These are phyloP conservation scores for Sorghum bicolor DNA, from an alignment of 176 grass and related monocot genomes.

Conservation along the genomic window DNA sequence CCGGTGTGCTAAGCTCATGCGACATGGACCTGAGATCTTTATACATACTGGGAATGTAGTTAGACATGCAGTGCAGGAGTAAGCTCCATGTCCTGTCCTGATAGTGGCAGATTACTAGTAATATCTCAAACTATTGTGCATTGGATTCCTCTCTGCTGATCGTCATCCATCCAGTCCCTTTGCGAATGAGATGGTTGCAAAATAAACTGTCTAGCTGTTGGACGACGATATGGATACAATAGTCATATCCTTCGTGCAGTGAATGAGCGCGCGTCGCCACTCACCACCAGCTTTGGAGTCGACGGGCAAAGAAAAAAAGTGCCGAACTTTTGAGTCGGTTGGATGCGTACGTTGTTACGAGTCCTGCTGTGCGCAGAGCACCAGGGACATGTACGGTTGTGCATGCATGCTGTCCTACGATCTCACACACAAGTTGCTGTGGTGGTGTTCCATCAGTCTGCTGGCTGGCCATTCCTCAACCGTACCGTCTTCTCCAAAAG, in stretches of 20 bases:
- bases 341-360: not conserved
- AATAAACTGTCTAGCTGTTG: not conserved
- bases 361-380: not conserved
- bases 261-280: not conserved
- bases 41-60: not conserved
- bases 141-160: not conserved
- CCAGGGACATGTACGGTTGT: not conserved
- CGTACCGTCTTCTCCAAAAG: not conserved
- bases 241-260: not conserved
- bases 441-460: not conserved
- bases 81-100: not conserved
- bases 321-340: not conserved
- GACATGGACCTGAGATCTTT: constrained; percentile 8
- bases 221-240: not conserved
- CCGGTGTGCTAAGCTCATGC: not conserved
- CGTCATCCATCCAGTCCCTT: not conserved
- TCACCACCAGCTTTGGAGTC: not conserved
- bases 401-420: not conserved
- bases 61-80: not conserved
- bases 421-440: not conserved
- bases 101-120: not conserved
- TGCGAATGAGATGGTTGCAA: not conserved
- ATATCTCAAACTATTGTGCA: not conserved
- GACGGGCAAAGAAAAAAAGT: not conserved
- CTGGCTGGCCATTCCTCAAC: not conserved